Evolutionary conservation across 2,329 filamentous ascomycete species (phyloP).

Genomic region (Leptographium radiaticola): DNA sequence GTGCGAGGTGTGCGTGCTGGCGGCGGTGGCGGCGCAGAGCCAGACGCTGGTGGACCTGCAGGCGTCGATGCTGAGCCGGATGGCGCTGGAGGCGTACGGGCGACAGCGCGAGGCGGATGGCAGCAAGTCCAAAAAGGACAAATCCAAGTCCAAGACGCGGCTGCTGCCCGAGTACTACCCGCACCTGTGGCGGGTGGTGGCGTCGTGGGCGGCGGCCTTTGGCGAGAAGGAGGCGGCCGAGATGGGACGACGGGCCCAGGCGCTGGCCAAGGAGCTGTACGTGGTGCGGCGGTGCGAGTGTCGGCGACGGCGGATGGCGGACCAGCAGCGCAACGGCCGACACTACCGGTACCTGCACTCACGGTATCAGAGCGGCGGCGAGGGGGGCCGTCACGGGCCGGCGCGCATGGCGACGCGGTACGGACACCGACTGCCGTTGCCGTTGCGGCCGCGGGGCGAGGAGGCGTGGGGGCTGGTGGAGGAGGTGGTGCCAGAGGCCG

Average conservation of each 20-base stretch:
- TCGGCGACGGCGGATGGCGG: constrained; percentile 1
- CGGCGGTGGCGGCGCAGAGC: constrained; percentile 30
- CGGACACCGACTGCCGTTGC: constrained; percentile 12
- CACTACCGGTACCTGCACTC: not conserved
- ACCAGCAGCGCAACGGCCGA: not conserved
- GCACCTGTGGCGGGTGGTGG: constrained; percentile 25
- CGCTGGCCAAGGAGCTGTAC: constrained; percentile 1
- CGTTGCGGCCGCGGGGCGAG: constrained; percentile 1
- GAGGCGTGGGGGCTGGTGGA: not conserved
- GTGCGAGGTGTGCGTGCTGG: constrained; percentile 42
- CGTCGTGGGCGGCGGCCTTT: constrained; percentile 28
- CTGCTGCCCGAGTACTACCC: constrained; percentile 15
- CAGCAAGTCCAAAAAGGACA: not conserved
- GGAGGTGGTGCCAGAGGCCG: not conserved
- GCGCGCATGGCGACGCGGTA: constrained; percentile 8
- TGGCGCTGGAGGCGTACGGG: constrained; percentile 8
- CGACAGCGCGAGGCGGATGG: not conserved
- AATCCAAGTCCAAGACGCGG: not conserved
- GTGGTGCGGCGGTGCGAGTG: constrained; percentile 6
- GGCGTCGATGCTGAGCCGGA: constrained; percentile 27
- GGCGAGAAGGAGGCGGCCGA: not conserved
- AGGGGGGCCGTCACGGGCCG: not conserved
- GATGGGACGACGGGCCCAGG: constrained; percentile 2
- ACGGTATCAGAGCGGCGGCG: not conserved
- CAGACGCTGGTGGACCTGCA: constrained; percentile 31